These are phyloP conservation scores for Astathelohania contejeani DNA, from an alignment of 371 early-diverging fungal genomes.

Conservation along the genomic window DNA sequence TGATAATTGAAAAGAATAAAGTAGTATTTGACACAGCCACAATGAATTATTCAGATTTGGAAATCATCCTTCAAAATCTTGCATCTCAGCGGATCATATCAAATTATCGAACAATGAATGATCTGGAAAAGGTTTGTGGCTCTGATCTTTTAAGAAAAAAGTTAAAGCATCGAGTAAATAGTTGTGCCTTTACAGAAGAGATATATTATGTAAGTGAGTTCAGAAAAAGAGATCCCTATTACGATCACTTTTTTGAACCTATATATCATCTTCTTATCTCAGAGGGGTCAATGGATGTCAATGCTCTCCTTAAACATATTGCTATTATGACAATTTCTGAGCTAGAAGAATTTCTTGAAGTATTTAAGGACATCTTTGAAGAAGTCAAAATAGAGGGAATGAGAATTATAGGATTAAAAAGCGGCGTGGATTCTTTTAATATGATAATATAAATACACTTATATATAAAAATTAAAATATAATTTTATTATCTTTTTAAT, in stretches of 20 bases:
- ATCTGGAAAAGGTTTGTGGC: neutral
- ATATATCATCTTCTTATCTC: slow-evolving; percentile 19
- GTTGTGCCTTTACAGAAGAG: neutral
- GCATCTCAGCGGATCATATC: neutral
- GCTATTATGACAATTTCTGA: slow-evolving; percentile 33
- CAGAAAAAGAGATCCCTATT: neutral
- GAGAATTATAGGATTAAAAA: too few species aligned
- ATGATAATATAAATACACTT: too few species aligned
- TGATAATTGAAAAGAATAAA: neutral
- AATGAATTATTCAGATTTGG: neutral
- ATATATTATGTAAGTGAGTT: too few species aligned
- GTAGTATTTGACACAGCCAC: neutral
- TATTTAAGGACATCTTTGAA: slow-evolving; percentile 29
- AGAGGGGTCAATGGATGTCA: slow-evolving; percentile 19
- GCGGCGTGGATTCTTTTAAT: too few species aligned
- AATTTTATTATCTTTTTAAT: too few species aligned
- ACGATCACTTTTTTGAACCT: slow-evolving; percentile 11
- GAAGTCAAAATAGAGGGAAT: too few species aligned
- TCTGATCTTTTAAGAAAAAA: neutral
- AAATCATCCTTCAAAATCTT: neutral
- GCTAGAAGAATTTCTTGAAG: slow-evolving; percentile 24
- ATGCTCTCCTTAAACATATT: slow-evolving; percentile 17
- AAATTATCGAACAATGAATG: neutral
- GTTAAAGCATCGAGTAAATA: neutral
- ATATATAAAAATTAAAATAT: too few species aligned